Evolutionary conservation across 2,329 filamentous ascomycete species (phyloP), one percentile per base, ranked within the genome.

Genomic region (Zymoseptoria pseudotritici): DNA sequence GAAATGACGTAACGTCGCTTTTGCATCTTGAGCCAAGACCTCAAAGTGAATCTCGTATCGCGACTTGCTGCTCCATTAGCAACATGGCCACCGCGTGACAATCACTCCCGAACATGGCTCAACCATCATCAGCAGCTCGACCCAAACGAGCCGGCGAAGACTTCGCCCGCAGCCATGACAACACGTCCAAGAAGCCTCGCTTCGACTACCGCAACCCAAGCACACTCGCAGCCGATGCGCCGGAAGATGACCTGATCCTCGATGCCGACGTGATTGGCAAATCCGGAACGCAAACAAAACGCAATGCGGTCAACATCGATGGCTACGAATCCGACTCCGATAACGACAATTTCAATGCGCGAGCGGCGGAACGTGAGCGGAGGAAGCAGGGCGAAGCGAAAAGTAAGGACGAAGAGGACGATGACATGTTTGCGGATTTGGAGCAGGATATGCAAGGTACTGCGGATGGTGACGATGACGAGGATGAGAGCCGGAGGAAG

Each of bases 191-290:
- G 74, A 92, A 91, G 71, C 88, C 91, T 61, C 91, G 90, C 70
- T 99, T 99, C 76, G 94, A 99, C 74, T 80, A 94, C 57, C 90
- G 94, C 65, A 97, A 99, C 72, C 94, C 94, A 2, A 96, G 92
- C 17, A 91, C 90, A 0, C 84, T 99, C 4, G 93, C 91, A 1
- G 86, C 92, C 1, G 91, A 95, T 72, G 88, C 86, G 1, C 83
- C 83, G 2, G 88, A 90, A 64, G 86, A 89, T 52, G 85, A 91
- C 67, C 84, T 85, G 0, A 83, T 93, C 26, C 83, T 99, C 8
- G 90, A 96, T 55, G 91, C 92, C 21, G 94, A 97, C 71, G 92
- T 97, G 49, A 97, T 97, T 65, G 91, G 92, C 17, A 83, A 82
- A 56, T 82, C 85, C 19, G 84, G 84, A 1, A 82, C 84, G 31